Conservation (phyloP, 129 eudicot species). For the Escallonia rubra region DNA sequence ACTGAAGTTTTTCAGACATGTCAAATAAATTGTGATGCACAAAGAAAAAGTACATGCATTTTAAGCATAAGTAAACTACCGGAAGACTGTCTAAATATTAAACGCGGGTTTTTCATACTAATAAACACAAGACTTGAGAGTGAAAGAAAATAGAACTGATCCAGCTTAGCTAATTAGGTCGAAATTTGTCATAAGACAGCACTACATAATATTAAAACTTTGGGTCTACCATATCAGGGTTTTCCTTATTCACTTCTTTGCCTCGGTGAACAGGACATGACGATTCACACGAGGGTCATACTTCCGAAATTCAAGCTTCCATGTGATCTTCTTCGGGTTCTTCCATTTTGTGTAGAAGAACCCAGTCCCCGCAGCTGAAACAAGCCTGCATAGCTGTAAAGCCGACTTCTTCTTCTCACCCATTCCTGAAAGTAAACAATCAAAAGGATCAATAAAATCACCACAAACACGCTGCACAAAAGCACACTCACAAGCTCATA, state of each 20-base stretch:
- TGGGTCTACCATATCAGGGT: too few relatives aligned
- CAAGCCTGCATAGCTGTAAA: constrained; percentile 58
- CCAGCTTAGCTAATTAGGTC: too few relatives aligned
- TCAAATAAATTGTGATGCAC: too few relatives aligned
- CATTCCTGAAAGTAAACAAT: constrained; percentile 30
- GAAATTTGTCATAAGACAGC: too few relatives aligned
- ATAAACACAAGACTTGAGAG: too few relatives aligned
- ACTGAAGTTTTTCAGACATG: too few relatives aligned
- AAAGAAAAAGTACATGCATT: too few relatives aligned
- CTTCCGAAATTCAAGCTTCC: constrained; percentile 84
- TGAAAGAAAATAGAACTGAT: too few relatives aligned
- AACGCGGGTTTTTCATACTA: too few relatives aligned
- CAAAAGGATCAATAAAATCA: not conserved
- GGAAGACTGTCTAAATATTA: too few relatives aligned
- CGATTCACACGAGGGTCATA: constrained; percentile 92
- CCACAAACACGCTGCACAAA: not conserved
- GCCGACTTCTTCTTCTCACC: constrained; percentile 89
- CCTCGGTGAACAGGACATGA: constrained; percentile 88
- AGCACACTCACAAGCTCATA: not conserved
- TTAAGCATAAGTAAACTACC: too few relatives aligned
- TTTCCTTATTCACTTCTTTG: constrained; percentile 29
- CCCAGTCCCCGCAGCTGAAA: constrained; percentile 98
- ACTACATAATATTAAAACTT: too few relatives aligned
- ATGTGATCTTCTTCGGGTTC: constrained; percentile 69
- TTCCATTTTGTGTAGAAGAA: constrained; percentile 90